Evolutionary conservation across 2,329 filamentous ascomycete species (phyloP).

Genomic region (Colletotrichum tofieldiae): DNA sequence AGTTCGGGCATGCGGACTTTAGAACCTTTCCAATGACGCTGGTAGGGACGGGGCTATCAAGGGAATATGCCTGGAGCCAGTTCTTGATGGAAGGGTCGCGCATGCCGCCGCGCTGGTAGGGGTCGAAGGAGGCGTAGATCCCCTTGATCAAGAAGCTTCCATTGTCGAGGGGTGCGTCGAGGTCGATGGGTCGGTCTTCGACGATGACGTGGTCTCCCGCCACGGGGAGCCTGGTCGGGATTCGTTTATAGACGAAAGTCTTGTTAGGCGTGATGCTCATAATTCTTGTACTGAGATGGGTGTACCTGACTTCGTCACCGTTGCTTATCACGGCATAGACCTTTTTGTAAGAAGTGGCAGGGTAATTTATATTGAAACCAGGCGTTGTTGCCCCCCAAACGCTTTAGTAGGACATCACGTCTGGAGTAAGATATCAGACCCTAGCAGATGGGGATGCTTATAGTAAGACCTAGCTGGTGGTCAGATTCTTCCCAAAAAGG

Average conservation of each 20-base stretch:
- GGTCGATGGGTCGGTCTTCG: slow-evolving; percentile 74
- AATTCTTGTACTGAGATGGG: background rate
- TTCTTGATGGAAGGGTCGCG: slow-evolving; percentile 70
- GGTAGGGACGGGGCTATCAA: slow-evolving; percentile 75
- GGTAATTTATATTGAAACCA: too few species aligned
- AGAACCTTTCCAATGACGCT: slow-evolving; percentile 74
- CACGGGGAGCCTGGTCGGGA: slow-evolving; percentile 75
- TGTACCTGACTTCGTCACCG: too few species aligned
- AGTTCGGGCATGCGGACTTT: slow-evolving; percentile 74
- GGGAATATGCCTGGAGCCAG: slow-evolving; percentile 72
- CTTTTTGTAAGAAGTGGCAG: background rate
- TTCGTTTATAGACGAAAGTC: slow-evolving; percentile 75
- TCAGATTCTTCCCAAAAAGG: too few species aligned
- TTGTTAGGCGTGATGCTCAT: slow-evolving; percentile 75
- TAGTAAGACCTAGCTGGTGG: too few species aligned
- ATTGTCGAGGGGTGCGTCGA: slow-evolving; percentile 67
- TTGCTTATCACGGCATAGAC: too few species aligned
- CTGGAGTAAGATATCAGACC: too few species aligned
- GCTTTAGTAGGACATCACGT: too few species aligned
- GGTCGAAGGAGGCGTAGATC: slow-evolving; percentile 80
- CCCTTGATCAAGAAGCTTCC: slow-evolving; percentile 77
- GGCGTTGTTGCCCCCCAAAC: too few species aligned
- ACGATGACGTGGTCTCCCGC: slow-evolving; percentile 76
- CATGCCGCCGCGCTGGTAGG: slow-evolving; percentile 82
- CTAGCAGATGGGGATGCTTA: too few species aligned